Percentiles rank a stretch among this genome's conserved stretches.
phyloP scores from a whole-genome alignment of 768 basidiomycete species.

The Mycena rebaudengoi region DNA sequence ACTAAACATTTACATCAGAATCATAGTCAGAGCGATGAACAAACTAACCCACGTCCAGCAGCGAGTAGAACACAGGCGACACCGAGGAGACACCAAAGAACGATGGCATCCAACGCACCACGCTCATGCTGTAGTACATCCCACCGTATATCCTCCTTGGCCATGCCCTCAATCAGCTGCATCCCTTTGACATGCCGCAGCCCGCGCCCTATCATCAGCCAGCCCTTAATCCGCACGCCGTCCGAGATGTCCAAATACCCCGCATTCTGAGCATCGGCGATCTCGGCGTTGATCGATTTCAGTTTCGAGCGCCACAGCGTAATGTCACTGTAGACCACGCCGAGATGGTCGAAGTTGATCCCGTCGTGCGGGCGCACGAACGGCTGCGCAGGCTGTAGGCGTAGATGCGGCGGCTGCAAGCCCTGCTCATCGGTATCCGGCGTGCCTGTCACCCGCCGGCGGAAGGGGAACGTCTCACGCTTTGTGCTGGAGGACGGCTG shows the following conservation, averaged over 20 bases:
- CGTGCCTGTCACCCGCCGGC: constrained; percentile 38
- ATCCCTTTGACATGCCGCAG: constrained; percentile 68
- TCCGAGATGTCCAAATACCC: constrained; percentile 78
- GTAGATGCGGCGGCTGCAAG: constrained; percentile 67
- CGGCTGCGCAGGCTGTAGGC: constrained; percentile 70
- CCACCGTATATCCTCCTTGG: constrained; percentile 88
- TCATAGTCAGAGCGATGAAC: background rate
- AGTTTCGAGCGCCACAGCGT: constrained; percentile 73
- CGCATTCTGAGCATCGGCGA: constrained; percentile 70
- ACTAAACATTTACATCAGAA: constrained; percentile 50
- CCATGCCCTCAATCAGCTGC: constrained; percentile 78
- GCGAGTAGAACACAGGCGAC: constrained; percentile 61
- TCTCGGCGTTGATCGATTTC: constrained; percentile 78
- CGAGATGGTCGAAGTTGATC: constrained; percentile 70
- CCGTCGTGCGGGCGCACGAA: constrained; percentile 82
- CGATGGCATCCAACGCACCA: constrained; percentile 50
- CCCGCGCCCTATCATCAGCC: constrained; percentile 80
- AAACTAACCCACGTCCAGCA: constrained; percentile 61
- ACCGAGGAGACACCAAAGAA: constrained; percentile 66
- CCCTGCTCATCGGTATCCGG: constrained; percentile 45
- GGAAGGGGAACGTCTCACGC: constrained; percentile 74
- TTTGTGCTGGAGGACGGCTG: constrained; percentile 33
- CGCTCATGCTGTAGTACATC: constrained; percentile 73
- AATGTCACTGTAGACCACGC: constrained; percentile 73
- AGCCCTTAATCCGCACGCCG: constrained; percentile 75